Evolutionary conservation across 495 filamentous ascomycete species (phyloP).

Genomic region (Halenospora varia): DNA sequence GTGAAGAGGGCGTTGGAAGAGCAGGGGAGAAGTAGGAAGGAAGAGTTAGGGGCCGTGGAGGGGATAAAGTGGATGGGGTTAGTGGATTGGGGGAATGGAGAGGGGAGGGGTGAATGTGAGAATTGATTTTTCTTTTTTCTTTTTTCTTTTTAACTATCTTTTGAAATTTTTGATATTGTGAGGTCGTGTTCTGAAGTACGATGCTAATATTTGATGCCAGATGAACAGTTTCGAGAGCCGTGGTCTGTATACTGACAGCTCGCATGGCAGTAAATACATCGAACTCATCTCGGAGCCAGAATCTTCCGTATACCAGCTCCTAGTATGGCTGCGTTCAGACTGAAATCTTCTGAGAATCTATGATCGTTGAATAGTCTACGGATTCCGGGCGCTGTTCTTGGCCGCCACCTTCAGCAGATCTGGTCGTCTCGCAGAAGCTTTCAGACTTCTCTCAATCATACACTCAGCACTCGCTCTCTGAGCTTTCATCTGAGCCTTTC

Average conservation of each 20-base stretch:
- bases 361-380: neutral
- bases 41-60: constrained; percentile 4
- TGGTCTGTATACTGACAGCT: neutral
- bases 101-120: neutral
- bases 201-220: constrained; percentile 8
- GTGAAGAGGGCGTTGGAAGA: constrained; percentile 2
- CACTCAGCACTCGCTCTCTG: constrained; percentile 3
- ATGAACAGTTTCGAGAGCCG: constrained; percentile 3
- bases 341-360: neutral
- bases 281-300: no score
- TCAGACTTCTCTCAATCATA: constrained; percentile 1
- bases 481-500: constrained; percentile 7
- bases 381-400: constrained; percentile 8
- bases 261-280: neutral
- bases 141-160: neutral
- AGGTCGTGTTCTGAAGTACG: neutral
- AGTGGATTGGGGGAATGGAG: constrained; percentile 14
- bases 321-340: neutral
- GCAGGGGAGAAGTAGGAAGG: neutral
- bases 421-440: neutral
- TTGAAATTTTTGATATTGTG: neutral
- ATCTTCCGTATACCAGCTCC: no score
- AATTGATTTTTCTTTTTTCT: neutral
- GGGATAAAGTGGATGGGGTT: constrained; percentile 16
- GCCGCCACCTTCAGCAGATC: constrained; percentile 12